Evolutionary conservation across 306 rosid genomes (phyloP).

Genomic region (Pueraria montana): DNA sequence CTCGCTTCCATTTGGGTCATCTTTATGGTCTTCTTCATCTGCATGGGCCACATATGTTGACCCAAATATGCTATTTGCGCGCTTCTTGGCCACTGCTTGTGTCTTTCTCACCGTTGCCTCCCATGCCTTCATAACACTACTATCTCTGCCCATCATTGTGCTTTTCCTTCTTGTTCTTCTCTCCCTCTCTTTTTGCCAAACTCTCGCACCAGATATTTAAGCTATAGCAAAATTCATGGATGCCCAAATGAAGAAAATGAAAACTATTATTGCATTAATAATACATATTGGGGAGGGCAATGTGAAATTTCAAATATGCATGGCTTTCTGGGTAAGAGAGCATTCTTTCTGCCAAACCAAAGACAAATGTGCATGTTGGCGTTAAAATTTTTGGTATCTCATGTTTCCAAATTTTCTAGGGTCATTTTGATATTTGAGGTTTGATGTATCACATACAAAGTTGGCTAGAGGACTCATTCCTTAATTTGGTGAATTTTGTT

Average conservation of each 20-base stretch:
- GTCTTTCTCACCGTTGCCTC: constrained; percentile 87
- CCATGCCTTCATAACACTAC: constrained; percentile 89
- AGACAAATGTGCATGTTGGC: constrained; percentile 49
- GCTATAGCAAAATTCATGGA: constrained; percentile 18
- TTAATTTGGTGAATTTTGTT: constrained; percentile 3
- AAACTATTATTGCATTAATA: constrained; percentile 14
- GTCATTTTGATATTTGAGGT: constrained; percentile 31
- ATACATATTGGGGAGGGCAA: not conserved
- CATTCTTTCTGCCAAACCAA: constrained; percentile 36
- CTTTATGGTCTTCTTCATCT: constrained; percentile 48
- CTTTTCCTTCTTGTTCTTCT: not conserved
- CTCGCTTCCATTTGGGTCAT: constrained; percentile 38
- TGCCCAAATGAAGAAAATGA: constrained; percentile 14
- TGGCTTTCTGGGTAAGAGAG: constrained; percentile 12
- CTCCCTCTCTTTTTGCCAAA: not conserved
- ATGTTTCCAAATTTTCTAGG: constrained; percentile 27
- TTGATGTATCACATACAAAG: constrained; percentile 18
- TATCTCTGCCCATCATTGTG: constrained; percentile 71
- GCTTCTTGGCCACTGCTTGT: constrained; percentile 82
- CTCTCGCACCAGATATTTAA: not conserved
- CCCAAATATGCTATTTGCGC: constrained; percentile 86
- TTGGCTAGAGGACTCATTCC: constrained; percentile 8
- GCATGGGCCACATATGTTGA: constrained; percentile 48
- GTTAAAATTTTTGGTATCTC: constrained; percentile 33
- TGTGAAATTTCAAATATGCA: constrained; percentile 13